Evolutionary conservation across 345 rosid genomes (phyloP), one percentile per base, ranked within the genome.

Genomic region (Rhizophora apiculata): DNA sequence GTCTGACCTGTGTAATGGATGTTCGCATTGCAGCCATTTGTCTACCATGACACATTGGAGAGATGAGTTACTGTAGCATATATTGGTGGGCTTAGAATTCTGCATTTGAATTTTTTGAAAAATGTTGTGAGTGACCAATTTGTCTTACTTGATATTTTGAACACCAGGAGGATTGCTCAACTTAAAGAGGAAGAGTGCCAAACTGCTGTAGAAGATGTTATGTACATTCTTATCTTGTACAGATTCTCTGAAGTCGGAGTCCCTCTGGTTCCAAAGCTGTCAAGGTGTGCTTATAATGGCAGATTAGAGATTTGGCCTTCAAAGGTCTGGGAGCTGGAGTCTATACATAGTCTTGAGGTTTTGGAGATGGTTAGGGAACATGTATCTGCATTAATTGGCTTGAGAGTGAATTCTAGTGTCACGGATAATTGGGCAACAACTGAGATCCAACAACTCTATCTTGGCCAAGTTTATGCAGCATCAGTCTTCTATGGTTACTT

Each of bases 321-420:
- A 4, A 95, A 88, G 82, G 90, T 88, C 84, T 95, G 96, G 96
- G 96, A 90, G 72, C 72, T 95, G 15, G 97, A 95, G 74, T 95
- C 99, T 5, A 86, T 95, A 54, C 83, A 92, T 64, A 71, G 79
- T 81, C 63, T 79, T 15, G 97, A 95, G 68, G 69, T 79, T n/a
- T 78, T 95, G 64, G 84, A 90, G 72, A 82, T 92, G 86, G 78
- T 95, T 68, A 86, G 78, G 68, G 96, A 90, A 73, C 96, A 92
- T 43, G 87, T 95, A 4, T 72, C 81, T 31, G 73, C 88, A 43
- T 89, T 88, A 57, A 87, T 85, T 62, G 97, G 99, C 65, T 74
- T 90, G 83, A 84, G 88, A 66, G 79, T 79, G 36, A 79, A 95
- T 75, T 84, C 92, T 21, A 86, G 96, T 67, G 96, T 95, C 49